Conservation (phyloP, 441 rosid genomes). For the Syzygium malaccense region DNA sequence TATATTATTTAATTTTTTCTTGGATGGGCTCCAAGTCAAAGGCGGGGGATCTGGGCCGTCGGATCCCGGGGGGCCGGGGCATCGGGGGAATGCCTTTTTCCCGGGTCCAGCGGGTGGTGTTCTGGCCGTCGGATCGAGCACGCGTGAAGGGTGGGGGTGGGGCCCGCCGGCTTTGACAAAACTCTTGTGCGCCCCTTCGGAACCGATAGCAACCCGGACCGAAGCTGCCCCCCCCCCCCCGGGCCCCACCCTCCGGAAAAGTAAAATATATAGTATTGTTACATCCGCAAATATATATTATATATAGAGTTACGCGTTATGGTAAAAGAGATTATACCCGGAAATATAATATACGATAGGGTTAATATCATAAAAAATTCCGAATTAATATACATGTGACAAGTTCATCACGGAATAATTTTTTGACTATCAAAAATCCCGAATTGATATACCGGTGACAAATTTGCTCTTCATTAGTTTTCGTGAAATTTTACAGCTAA, state of each 20-base stretch:
- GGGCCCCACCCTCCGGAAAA: not conserved
- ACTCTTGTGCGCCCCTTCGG: slow-evolving; percentile 10
- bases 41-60: slow-evolving; percentile 35
- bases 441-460: too few species aligned
- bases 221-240: not conserved
- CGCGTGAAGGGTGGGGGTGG: slow-evolving; percentile 46
- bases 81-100: slow-evolving; percentile 2
- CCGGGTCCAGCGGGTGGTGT: slow-evolving; percentile 39
- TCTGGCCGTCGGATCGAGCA: slow-evolving; percentile 61
- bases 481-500: too few species aligned
- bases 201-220: not conserved
- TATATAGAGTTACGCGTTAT: not conserved
- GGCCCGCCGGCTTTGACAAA: slow-evolving; percentile 31
- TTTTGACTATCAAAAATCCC: too few species aligned
- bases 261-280: not conserved
- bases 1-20: too few species aligned
- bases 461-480: too few species aligned
- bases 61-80: slow-evolving; percentile 17
- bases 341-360: not conserved
- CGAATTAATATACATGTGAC: too few species aligned
- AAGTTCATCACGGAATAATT: too few species aligned
- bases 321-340: not conserved
- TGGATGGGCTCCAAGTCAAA: slow-evolving; percentile 45
- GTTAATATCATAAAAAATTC: too few species aligned
- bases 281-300: too few species aligned